Evolutionary conservation across 2,329 filamentous ascomycete species (phyloP).

Genomic region (Botrytis hyacinthi): DNA sequence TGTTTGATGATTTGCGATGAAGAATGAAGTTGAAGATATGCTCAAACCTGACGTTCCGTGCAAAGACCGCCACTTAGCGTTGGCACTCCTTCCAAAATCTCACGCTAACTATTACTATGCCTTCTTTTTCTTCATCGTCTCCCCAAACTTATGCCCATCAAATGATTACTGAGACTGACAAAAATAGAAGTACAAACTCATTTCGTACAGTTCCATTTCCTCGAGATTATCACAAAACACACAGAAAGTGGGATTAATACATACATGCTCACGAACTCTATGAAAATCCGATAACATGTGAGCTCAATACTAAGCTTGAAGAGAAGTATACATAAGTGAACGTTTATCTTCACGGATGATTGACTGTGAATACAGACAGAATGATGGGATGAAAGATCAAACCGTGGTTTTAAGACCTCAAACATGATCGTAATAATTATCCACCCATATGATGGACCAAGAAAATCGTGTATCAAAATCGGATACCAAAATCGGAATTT

Average conservation of each 20-base stretch:
- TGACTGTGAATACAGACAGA: not conserved
- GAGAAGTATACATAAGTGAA: not conserved
- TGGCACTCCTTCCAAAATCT: not conserved
- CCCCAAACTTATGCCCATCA: no score
- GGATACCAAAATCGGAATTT: not conserved
- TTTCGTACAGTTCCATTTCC: not conserved
- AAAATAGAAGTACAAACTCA: not conserved
- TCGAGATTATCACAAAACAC: not conserved
- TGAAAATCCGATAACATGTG: not conserved
- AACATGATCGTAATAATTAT: not conserved
- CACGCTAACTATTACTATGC: not conserved
- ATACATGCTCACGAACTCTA: not conserved
- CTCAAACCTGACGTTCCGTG: not conserved
- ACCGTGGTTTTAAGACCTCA: not conserved
- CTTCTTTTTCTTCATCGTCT: not conserved
- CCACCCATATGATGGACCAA: not conserved
- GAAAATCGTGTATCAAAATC: not conserved
- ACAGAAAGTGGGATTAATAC: not conserved
- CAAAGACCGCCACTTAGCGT: not conserved
- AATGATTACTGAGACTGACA: not conserved
- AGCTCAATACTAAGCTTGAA: not conserved
- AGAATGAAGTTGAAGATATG: not conserved
- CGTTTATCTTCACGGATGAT: not conserved
- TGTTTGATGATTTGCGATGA: not conserved
- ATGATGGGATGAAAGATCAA: conserved; percentile 1